Percentiles rank a stretch among this genome's conserved stretches.
Evolutionary conservation across 140 eudicot genomes (phyloP).

Genomic region (Cichorium intybus): DNA sequence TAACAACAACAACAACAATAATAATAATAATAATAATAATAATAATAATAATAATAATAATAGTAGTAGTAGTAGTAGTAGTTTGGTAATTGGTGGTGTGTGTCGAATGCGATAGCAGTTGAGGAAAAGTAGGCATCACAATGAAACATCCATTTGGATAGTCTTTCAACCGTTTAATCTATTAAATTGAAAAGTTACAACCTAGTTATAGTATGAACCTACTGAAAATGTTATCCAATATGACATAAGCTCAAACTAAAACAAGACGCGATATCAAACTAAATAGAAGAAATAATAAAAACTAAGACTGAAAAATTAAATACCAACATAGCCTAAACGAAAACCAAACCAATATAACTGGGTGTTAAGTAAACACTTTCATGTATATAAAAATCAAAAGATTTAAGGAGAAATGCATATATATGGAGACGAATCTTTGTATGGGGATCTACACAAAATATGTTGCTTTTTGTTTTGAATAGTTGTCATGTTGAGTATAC

Average conservation of each 20-base stretch:
- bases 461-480: slow-evolving; percentile 32
- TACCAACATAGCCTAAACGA: background rate
- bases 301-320: background rate
- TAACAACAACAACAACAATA: too few relatives aligned
- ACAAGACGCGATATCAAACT: background rate
- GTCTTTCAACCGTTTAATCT: too few relatives aligned
- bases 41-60: too few relatives aligned
- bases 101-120: background rate
- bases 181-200: background rate
- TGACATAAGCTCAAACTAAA: background rate
- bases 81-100: too few relatives aligned
- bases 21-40: too few relatives aligned
- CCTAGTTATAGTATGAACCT: background rate
- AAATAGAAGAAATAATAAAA: background rate
- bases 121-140: background rate
- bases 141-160: too few relatives aligned
- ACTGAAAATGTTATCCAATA: background rate
- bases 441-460: slow-evolving; percentile 24
- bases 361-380: background rate
- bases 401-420: background rate
- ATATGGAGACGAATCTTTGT: slow-evolving; percentile 16
- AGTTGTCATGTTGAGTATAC: slow-evolving; percentile 42
- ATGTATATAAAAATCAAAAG: background rate
- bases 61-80: too few relatives aligned
- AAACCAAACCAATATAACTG: background rate